Base-by-base conservation (phyloP, 1,284 basidiomycete species). In the Sanghuangporus sanghuang region DNA sequence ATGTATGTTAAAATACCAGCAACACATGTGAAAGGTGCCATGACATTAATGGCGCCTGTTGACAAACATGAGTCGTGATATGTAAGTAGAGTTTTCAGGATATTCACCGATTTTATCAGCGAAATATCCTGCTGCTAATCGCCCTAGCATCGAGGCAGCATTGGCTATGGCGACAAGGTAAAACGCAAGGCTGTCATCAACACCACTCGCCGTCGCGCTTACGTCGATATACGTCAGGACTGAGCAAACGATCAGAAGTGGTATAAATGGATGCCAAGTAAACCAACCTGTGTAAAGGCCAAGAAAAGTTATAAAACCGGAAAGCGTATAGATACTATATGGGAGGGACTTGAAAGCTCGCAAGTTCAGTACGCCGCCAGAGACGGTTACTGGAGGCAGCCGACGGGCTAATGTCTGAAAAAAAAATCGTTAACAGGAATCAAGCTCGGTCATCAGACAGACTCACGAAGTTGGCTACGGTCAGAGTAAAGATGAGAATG, bases 91-190 rank as follows among this genome's bases (percentile, higher is more conserved):
- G 14, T 18, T 48, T 7, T 62, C 23, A 62, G 62, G 67, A 39
- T 65, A n/a, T 8, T 36, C 32, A 76, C 80, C 80, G 38, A 75
- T 70, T 64, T 70, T 73, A 68, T 83, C 82, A 11, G 76, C 73
- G 23, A 78, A 53, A 7, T 79, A 35, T 1, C 78, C 81, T 18
- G 75, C 71, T 6, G 69, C 54, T 32, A 81, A 62, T 23, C 81
- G 77, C 12, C 81, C 81, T 18, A 79, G 61, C 5, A 75, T 72
- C 5, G 79, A 80, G 23, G 76, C 69, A 32, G 77, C 80, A 66
- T 84, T 84, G 3, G 78, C 76, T 27, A 84, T 80, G 53, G 79
- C 76, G 39, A 83, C 75, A 6, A 84, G 74, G 67, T 83, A 83
- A 69, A 82, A 82, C 0, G 81, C 73, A 64, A 81, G 78, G n/a